These are phyloP conservation scores for Xerocomellus intermedius DNA, from an alignment of 768 basidiomycete genomes.

Conservation along the genomic window DNA sequence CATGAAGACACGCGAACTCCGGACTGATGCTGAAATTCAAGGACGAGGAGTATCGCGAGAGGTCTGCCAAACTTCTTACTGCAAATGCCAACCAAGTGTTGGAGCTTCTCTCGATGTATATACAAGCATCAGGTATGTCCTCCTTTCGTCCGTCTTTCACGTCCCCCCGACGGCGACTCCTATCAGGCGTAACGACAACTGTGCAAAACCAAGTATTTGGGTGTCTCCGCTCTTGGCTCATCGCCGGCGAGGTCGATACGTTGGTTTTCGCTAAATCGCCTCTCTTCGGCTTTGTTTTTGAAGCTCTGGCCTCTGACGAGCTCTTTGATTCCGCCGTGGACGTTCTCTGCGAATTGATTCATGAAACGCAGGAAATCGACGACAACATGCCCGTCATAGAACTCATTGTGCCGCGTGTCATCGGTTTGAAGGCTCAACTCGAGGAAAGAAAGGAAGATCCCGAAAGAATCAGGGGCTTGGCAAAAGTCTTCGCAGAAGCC, in stretches of 20 bases:
- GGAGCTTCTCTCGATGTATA: conserved; percentile 81
- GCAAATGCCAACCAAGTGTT: conserved; percentile 70
- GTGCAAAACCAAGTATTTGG: conserved; percentile 83
- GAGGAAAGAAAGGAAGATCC: conserved; percentile 66
- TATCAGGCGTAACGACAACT: conserved; percentile 75
- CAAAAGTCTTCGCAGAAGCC: conserved; percentile 93
- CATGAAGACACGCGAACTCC: background rate
- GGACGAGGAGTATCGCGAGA: conserved; percentile 74
- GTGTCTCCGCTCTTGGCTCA: conserved; percentile 85
- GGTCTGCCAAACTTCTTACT: conserved; percentile 60
- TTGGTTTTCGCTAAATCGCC: conserved; percentile 67
- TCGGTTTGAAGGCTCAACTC: conserved; percentile 66
- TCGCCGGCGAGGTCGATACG: conserved; percentile 78
- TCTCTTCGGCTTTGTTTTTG: conserved; percentile 79
- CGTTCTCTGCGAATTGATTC: conserved; percentile 90
- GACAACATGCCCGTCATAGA: conserved; percentile 91
- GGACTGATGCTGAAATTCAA: conserved; percentile 29
- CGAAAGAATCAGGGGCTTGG: conserved; percentile 85
- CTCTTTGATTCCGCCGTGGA: conserved; percentile 95
- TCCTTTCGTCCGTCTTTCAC: background rate
- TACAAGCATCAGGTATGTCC: conserved; percentile 77
- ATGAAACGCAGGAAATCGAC: conserved; percentile 96
- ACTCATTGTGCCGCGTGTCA: conserved; percentile 82
- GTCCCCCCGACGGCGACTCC: background rate
- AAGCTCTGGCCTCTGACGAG: conserved; percentile 76